Evolutionary conservation across 2,329 filamentous ascomycete genomes (phyloP).

Genomic region (Gnomoniopsis sp.): DNA sequence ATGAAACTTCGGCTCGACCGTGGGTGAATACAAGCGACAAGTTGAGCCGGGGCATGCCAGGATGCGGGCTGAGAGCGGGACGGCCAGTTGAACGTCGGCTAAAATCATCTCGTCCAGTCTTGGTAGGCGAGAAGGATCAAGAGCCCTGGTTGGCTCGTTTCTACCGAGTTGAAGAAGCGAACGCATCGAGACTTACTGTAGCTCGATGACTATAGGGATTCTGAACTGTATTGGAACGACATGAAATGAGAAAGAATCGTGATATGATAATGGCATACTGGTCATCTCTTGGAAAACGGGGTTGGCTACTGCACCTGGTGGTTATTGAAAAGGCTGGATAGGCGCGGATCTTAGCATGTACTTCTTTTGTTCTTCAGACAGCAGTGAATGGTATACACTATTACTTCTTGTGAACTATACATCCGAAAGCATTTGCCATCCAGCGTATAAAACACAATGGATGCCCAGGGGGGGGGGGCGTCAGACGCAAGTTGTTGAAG

Average conservation of each 20-base stretch:
- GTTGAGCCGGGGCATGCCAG: background rate
- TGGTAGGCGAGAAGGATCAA: background rate
- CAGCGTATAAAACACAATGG: background rate
- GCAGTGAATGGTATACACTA: background rate
- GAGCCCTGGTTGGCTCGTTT: background rate
- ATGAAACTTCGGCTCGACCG: no score
- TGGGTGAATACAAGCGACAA: background rate
- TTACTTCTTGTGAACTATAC: background rate
- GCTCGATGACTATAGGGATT: background rate
- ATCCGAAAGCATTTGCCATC: background rate
- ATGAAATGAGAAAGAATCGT: background rate
- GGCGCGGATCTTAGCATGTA: background rate
- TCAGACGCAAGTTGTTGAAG: no score
- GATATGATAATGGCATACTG: background rate
- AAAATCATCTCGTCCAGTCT: no score
- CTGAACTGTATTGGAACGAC: background rate
- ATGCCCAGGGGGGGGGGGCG: no score
- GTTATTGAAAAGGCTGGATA: background rate
- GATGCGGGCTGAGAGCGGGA: no score
- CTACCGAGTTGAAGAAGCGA: background rate
- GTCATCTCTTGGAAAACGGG: background rate
- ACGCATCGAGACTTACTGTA: background rate
- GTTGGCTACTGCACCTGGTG: background rate
- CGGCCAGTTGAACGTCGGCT: no score
- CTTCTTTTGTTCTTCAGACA: background rate